Conservation (phyloP, 2,329 filamentous ascomycete genomes). For the Neonectria hederae region DNA sequence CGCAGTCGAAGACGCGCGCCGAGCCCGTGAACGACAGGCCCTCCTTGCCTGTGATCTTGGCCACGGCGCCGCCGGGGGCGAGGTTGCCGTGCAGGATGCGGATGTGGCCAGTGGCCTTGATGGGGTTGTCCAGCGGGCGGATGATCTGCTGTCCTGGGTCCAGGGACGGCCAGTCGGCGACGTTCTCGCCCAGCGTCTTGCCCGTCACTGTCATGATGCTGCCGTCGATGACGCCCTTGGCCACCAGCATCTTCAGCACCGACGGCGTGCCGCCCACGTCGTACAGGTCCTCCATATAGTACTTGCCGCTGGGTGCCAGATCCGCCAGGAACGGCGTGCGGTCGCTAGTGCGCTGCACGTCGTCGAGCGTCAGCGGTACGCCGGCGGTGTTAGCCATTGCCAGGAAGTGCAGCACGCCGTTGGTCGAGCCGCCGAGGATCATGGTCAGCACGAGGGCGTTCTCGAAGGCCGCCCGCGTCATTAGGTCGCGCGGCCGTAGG, state of each 20-base stretch:
- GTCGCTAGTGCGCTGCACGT: constrained; percentile 82
- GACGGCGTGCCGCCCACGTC: constrained; percentile 85
- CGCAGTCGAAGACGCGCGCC: constrained; percentile 87
- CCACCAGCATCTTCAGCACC: constrained; percentile 86
- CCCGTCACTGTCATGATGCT: constrained; percentile 84
- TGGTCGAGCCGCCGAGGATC: constrained; percentile 90
- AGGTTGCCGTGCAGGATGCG: constrained; percentile 90
- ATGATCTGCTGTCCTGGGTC: constrained; percentile 86
- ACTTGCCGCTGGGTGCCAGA: constrained; percentile 83
- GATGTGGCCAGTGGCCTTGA: constrained; percentile 87
- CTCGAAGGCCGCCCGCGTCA: constrained; percentile 84
- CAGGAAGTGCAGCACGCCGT: constrained; percentile 87
- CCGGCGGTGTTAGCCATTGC: constrained; percentile 90
- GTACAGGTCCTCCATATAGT: constrained; percentile 90
- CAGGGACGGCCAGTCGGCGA: constrained; percentile 78
- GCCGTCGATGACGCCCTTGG: constrained; percentile 79
- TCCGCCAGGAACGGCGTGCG: constrained; percentile 89
- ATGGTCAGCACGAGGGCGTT: constrained; percentile 92
- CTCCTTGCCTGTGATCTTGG: constrained; percentile 97
- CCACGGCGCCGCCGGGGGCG: constrained; percentile 87
- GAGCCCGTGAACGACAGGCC: constrained; percentile 82
- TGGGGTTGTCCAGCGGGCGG: constrained; percentile 76
- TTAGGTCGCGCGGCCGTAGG: constrained; percentile 81
- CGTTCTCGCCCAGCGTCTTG: constrained; percentile 83
- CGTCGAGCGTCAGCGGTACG: constrained; percentile 79